These are phyloP conservation scores for Nakazawaea ernobii DNA, from an alignment of 805 yeast genomes.

Conservation along the genomic window DNA sequence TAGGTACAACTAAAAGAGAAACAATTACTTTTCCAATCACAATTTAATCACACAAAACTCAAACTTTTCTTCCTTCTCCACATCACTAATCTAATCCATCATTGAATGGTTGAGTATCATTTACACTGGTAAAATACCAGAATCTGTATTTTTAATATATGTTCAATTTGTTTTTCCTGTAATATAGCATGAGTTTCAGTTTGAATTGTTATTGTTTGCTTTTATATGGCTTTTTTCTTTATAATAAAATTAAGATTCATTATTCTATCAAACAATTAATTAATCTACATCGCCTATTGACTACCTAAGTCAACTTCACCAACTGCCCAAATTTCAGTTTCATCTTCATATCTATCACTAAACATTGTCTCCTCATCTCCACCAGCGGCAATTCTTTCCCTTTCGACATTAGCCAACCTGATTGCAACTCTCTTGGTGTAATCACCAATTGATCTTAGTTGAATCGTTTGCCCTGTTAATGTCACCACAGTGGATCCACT, in stretches of 20 bases:
- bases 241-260: too few relatives aligned
- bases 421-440: conserved; percentile 87
- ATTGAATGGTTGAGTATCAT: too few relatives aligned
- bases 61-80: too few relatives aligned
- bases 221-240: too few relatives aligned
- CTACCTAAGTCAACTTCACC: conserved; percentile 53
- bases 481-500: conserved; percentile 32
- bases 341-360: conserved; percentile 84
- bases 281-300: neutral
- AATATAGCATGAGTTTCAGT: too few relatives aligned
- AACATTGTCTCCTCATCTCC: conserved; percentile 84
- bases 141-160: too few relatives aligned
- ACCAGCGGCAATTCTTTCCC: conserved; percentile 84
- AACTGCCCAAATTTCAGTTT: conserved; percentile 81
- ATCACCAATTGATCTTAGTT: conserved; percentile 74
- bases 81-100: too few relatives aligned
- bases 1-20: neutral
- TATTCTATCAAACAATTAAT: neutral
- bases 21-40: too few relatives aligned
- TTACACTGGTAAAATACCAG: too few relatives aligned
- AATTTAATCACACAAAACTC: too few relatives aligned
- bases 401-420: conserved; percentile 79
- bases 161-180: too few relatives aligned
- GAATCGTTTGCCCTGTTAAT: conserved; percentile 42
- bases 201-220: too few relatives aligned